Evolutionary conservation across 495 filamentous ascomycete species (phyloP).

Genomic region (Lindgomyces ingoldianus): DNA sequence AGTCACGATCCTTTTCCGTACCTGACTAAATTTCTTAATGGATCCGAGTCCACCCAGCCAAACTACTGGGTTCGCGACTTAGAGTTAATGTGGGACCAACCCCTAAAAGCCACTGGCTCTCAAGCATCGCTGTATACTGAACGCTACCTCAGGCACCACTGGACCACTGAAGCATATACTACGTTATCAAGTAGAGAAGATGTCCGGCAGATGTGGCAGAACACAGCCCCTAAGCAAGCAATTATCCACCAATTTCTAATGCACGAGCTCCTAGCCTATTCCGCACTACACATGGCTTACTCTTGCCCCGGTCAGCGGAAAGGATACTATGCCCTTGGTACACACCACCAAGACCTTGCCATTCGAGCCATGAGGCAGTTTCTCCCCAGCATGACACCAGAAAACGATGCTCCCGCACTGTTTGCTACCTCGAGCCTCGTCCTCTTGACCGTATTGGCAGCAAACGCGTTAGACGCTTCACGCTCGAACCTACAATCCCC

Average conservation of each 20-base stretch:
- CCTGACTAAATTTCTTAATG: constrained; percentile 23
- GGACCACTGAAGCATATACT: constrained; percentile 18
- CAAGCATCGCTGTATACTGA: background rate
- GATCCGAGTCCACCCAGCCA: constrained; percentile 10
- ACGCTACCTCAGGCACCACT: constrained; percentile 26
- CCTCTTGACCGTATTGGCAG: constrained; percentile 21
- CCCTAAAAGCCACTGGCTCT: background rate
- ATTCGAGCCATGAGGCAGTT: constrained; percentile 19
- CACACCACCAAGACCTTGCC: constrained; percentile 32
- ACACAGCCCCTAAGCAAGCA: constrained; percentile 25
- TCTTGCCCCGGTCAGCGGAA: background rate
- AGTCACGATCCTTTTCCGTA: constrained; percentile 10
- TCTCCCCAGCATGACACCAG: constrained; percentile 14
- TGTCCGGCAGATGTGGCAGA: constrained; percentile 21
- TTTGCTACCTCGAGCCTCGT: constrained; percentile 26
- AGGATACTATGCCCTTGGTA: constrained; percentile 14
- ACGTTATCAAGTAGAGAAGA: constrained; percentile 13
- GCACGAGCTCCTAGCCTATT: constrained; percentile 36
- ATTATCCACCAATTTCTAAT: constrained; percentile 28
- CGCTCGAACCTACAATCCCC: background rate
- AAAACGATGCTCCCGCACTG: constrained; percentile 14
- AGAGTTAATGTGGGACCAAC: constrained; percentile 29
- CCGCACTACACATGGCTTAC: constrained; percentile 31
- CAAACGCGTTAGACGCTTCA: background rate
- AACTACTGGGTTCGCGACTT: constrained; percentile 34